Evolutionary conservation across 1,284 basidiomycete genomes (phyloP).

Genomic region (Leccinum fallax): DNA sequence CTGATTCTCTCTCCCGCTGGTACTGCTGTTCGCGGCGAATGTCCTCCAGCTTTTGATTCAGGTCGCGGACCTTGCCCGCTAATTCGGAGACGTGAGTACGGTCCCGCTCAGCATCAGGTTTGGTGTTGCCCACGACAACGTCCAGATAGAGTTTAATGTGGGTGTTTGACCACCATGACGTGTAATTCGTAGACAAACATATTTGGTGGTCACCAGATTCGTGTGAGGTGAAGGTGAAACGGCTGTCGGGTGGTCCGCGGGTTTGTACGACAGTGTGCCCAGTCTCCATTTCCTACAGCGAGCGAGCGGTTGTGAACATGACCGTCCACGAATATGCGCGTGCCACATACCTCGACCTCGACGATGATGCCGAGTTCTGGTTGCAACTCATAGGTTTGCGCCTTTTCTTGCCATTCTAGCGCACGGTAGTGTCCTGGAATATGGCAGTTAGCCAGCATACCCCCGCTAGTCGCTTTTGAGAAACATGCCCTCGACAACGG

Average conservation of each 20-base stretch:
- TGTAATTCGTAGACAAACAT: slow-evolving; percentile 89
- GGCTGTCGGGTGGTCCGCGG: slow-evolving; percentile 85
- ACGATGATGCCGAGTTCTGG: slow-evolving; percentile 87
- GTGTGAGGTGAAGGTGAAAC: slow-evolving; percentile 97
- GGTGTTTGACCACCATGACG: slow-evolving; percentile 82
- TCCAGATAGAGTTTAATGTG: slow-evolving; percentile 97
- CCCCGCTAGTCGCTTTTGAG: not conserved
- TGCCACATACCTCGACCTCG: slow-evolving; percentile 73
- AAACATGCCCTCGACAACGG: slow-evolving; percentile 87
- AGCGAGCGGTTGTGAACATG: slow-evolving; percentile 1
- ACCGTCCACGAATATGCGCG: slow-evolving; percentile 3
- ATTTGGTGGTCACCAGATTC: slow-evolving; percentile 97
- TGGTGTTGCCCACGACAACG: slow-evolving; percentile 87
- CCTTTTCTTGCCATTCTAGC: slow-evolving; percentile 84
- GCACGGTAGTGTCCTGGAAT: slow-evolving; percentile 86
- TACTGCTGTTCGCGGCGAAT: slow-evolving; percentile 86
- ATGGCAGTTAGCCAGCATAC: slow-evolving; percentile 11
- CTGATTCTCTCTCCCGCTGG: slow-evolving; percentile 93
- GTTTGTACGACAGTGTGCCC: slow-evolving; percentile 83
- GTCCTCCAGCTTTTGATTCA: slow-evolving; percentile 92
- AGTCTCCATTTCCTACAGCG: slow-evolving; percentile 72
- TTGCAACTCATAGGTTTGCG: slow-evolving; percentile 74
- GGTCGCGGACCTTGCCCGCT: slow-evolving; percentile 83
- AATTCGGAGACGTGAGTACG: slow-evolving; percentile 87
- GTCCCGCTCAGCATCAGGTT: slow-evolving; percentile 81